These are phyloP conservation scores for Colletotrichum gigasporum DNA, from an alignment of 2,329 filamentous ascomycete genomes.

Conservation along the genomic window DNA sequence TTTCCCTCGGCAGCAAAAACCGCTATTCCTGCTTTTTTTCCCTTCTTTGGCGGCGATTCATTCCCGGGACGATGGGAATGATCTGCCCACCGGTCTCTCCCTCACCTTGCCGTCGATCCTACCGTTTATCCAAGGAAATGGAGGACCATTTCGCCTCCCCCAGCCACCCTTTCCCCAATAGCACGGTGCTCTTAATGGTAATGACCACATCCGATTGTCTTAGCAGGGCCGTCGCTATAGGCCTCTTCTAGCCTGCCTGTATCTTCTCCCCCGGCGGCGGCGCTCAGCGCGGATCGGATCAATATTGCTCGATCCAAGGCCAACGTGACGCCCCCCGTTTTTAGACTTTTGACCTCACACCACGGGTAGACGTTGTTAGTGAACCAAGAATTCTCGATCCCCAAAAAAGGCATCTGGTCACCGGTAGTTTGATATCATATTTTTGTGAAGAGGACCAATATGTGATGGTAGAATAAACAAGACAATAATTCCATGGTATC, in stretches of 20 bases:
- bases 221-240: background rate
- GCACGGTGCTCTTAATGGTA: background rate
- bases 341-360: background rate
- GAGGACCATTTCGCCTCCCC: background rate
- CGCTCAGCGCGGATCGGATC: conserved; percentile 2
- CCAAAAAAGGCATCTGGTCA: too few species aligned
- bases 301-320: background rate
- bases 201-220: background rate
- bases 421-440: background rate
- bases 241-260: background rate
- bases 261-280: background rate
- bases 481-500: background rate
- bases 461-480: background rate
- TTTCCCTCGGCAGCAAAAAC: background rate
- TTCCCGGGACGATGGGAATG: too few species aligned
- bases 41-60: too few species aligned
- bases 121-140: too few species aligned
- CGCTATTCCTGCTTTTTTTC: background rate
- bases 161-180: background rate
- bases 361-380: too few species aligned
- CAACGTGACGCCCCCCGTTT: background rate
- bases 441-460: background rate
- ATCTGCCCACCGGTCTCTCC: too few species aligned
- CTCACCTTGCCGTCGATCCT: too few species aligned
- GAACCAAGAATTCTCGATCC: too few species aligned